A percentile compares a stretch with the other conserved stretches of the same genome.
Evolutionary conservation across 768 basidiomycete species (phyloP).

Genomic region (Clavaria fumosa): DNA sequence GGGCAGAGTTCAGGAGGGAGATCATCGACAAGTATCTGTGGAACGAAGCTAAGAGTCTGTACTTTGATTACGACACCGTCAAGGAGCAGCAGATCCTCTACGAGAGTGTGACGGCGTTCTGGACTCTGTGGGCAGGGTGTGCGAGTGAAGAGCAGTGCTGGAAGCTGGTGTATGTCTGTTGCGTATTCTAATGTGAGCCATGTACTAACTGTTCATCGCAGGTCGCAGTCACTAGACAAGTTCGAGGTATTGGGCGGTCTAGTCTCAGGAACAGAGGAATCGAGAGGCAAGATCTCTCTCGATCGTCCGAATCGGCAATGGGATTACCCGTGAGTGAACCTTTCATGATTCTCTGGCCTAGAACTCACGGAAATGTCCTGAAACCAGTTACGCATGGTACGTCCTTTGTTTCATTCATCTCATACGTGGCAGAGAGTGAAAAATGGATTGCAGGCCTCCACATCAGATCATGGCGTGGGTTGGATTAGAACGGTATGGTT

Average conservation of each 20-base stretch:
- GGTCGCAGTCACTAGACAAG: constrained; percentile 77
- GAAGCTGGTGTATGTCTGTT: constrained; percentile 67
- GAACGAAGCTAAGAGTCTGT: constrained; percentile 90
- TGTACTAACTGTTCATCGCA: constrained; percentile 20
- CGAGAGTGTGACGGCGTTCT: constrained; percentile 93
- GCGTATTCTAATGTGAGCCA: constrained; percentile 3
- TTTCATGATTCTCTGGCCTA: constrained; percentile 9
- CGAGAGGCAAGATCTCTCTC: constrained; percentile 86
- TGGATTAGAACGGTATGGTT: constrained; percentile 91
- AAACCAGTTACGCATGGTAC: constrained; percentile 51
- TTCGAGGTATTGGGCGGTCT: constrained; percentile 94
- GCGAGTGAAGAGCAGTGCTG: constrained; percentile 92
- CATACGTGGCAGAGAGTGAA: constrained; percentile 4
- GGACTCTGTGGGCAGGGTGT: constrained; percentile 96
- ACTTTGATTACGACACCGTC: constrained; percentile 93
- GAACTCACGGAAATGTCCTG: no score
- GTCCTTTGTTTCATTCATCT: constrained; percentile 9
- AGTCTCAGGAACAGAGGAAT: constrained; percentile 93
- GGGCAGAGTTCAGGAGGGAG: constrained; percentile 69
- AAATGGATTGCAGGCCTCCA: constrained; percentile 46
- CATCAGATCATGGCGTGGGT: constrained; percentile 99
- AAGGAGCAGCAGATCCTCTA: constrained; percentile 85
- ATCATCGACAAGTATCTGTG: constrained; percentile 91
- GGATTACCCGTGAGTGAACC: constrained; percentile 70
- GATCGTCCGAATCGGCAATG: constrained; percentile 97